phyloP scores from a whole-genome alignment of 139 green algal species.

The Pedinophyceae sp. region DNA sequence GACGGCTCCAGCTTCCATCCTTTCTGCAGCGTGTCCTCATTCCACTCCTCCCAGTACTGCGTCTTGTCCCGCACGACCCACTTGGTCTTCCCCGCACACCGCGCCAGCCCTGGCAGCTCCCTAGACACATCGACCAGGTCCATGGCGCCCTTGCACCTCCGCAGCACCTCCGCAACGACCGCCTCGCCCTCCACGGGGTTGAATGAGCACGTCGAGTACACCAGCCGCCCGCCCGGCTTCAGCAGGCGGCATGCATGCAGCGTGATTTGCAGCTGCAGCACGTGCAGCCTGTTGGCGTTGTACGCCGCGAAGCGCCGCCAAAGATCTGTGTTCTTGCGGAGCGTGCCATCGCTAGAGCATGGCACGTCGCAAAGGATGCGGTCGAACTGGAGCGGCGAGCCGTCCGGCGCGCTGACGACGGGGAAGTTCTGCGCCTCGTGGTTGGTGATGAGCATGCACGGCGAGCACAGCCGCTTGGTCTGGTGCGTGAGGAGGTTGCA shows the following conservation, averaged over 20 bases:
- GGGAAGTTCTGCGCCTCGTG: slow-evolving; percentile 81
- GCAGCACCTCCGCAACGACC: slow-evolving; percentile 80
- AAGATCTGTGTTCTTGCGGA: slow-evolving; percentile 94
- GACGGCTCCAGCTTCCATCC: slow-evolving; percentile 40
- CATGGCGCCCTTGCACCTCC: slow-evolving; percentile 34
- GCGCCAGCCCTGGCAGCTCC: slow-evolving; percentile 57
- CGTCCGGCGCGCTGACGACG: slow-evolving; percentile 12
- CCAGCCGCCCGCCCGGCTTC: slow-evolving; percentile 77
- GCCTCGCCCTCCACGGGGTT: slow-evolving; percentile 98
- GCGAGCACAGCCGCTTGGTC: slow-evolving; percentile 75
- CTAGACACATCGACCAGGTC: slow-evolving; percentile 70
- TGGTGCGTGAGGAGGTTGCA: slow-evolving; percentile 97
- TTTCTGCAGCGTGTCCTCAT: slow-evolving; percentile 53
- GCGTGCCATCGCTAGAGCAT: slow-evolving; percentile 89
- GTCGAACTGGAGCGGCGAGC: slow-evolving; percentile 46
- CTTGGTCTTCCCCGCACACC: slow-evolving; percentile 41
- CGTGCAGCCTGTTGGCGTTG: slow-evolving; percentile 78
- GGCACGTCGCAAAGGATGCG: slow-evolving; percentile 93
- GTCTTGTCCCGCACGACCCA: slow-evolving; percentile 63
- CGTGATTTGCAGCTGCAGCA: slow-evolving; percentile 76
- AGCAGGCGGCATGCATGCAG: slow-evolving; percentile 64
- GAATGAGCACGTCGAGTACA: slow-evolving; percentile 97
- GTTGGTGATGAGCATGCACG: slow-evolving; percentile 82
- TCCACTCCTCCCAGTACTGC: no score
- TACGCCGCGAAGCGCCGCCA: slow-evolving; percentile 49